A percentile compares a stretch with the other conserved stretches of the same genome.
phyloP scores from a whole-genome alignment of 441 rosid species.

The Melastoma candidum region DNA sequence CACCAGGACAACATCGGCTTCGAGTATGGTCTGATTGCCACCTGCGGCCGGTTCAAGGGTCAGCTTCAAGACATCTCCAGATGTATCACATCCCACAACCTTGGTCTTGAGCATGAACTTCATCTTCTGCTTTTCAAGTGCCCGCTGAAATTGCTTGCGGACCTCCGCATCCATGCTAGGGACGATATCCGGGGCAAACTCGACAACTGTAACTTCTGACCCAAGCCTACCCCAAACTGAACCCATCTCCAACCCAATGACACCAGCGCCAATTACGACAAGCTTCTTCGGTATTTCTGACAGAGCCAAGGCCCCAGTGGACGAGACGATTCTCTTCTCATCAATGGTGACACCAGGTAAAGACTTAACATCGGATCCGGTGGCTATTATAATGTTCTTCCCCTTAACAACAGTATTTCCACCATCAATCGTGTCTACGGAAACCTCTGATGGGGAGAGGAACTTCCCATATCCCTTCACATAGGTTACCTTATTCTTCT shows the following conservation, averaged over 20 bases:
- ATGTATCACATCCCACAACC: conserved; percentile 74
- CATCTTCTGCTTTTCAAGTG: conserved; percentile 93
- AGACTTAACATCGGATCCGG: conserved; percentile 94
- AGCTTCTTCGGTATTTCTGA: conserved; percentile 79
- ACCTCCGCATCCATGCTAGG: conserved; percentile 94
- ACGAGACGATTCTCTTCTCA: conserved; percentile 90
- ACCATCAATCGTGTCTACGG: conserved; percentile 78
- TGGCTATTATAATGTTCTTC: conserved; percentile 80
- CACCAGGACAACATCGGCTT: conserved; percentile 92
- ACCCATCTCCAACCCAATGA: conserved; percentile 98
- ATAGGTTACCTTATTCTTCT: conserved; percentile 90
- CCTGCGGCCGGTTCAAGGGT: conserved; percentile 84
- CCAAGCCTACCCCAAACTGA: conserved; percentile 93
- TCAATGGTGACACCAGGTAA: conserved; percentile 91
- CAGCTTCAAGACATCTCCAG: conserved; percentile 73
- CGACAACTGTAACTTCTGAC: conserved; percentile 94
- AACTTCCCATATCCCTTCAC: conserved; percentile 94
- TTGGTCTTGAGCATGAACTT: conserved; percentile 96
- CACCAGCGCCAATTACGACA: conserved; percentile 93
- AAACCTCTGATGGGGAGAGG: conserved; percentile 74
- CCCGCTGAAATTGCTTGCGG: conserved; percentile 89
- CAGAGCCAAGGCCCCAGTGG: conserved; percentile 84
- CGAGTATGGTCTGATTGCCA: conserved; percentile 71
- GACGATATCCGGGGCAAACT: conserved; percentile 91
- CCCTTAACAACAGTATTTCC: conserved; percentile 73